Conservation (phyloP, 2,329 filamentous ascomycete genomes). For the Penicillium sclerotigenum region DNA sequence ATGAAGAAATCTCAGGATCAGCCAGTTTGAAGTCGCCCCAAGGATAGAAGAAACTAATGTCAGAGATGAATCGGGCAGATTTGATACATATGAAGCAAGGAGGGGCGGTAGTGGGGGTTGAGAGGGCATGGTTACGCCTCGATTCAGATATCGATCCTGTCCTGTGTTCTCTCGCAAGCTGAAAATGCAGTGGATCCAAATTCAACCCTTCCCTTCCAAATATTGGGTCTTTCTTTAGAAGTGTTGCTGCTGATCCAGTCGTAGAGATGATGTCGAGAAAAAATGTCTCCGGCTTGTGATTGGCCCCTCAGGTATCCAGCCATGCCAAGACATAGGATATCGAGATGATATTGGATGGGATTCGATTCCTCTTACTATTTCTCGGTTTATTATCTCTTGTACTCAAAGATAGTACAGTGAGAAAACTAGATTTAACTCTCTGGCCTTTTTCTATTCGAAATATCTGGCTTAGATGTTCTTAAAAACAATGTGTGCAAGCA, state of each 20-base stretch:
- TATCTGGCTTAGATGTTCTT: not conserved
- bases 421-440: rapidly evolving
- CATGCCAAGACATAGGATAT: conserved; percentile 23
- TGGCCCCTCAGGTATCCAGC: conserved; percentile 19
- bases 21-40: conserved; percentile 55
- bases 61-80: conserved; percentile 37
- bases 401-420: rapidly evolving
- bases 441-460: not conserved
- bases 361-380: not conserved
- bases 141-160: not conserved
- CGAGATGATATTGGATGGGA: not conserved
- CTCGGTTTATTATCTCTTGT: not conserved
- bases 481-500: not conserved
- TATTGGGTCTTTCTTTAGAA: conserved; percentile 2
- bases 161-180: not conserved
- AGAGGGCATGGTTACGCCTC: conserved; percentile 34
- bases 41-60: conserved; percentile 46
- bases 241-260: conserved; percentile 11
- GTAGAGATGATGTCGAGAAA: conserved; percentile 22
- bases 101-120: conserved; percentile 42
- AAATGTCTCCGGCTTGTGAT: conserved; percentile 24
- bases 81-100: conserved; percentile 38
- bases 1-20: conserved; percentile 52
- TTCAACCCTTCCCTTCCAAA: not conserved
- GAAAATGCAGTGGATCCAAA: not conserved